Evolutionary conservation across 306 rosid species (phyloP), one percentile per base, ranked within the genome.

Genomic region (Lablab purpureus): DNA sequence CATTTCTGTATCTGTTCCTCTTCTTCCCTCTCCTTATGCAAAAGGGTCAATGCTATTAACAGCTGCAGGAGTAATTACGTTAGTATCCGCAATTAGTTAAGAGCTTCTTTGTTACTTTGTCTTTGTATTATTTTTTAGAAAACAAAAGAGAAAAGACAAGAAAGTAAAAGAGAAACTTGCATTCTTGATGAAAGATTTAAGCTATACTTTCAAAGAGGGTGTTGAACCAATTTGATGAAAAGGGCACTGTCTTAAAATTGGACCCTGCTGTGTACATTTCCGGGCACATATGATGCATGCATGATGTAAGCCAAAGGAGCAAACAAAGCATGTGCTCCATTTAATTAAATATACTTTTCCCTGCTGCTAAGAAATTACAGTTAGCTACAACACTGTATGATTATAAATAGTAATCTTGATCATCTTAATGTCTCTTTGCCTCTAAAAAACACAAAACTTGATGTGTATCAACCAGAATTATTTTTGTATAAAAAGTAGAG

Each of bases 181-280:
- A 79, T 60, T 54, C 45, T 37, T 58, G 32, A 7, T 67, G 81
- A 73, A 66, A 68, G 47, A 11, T 73, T 40, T 60, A 67, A 55
- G 66, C 9, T 21, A 67, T 58, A 21, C 73, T 47, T 34, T 19
- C 76, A 55, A 32, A 55, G 21, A 14, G 63, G 52, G 17, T 65
- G 83, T 58, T 80, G 62, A 76, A 37, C 78, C 88, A 67, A 68
- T 71, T 41, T 72, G 63, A 77, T 85, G 80, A 58, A 77, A 77
- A 67, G 22, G 73, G n/a, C 40, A 28, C 60, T 75, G 80, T 47
- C 69, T 69, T 18, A 77, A 40, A 69, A 58, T 63, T 51, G 74
- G 60, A 67, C 59, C 25, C 74, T 65, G 13, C 14, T 58, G 45
- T 47, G 67, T 55, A 50, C 63, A 66, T 46, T 62, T 77, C 70